These are phyloP conservation scores for Leccinum subgranulosum DNA, from an alignment of 768 basidiomycete species.

Conservation along the genomic window DNA sequence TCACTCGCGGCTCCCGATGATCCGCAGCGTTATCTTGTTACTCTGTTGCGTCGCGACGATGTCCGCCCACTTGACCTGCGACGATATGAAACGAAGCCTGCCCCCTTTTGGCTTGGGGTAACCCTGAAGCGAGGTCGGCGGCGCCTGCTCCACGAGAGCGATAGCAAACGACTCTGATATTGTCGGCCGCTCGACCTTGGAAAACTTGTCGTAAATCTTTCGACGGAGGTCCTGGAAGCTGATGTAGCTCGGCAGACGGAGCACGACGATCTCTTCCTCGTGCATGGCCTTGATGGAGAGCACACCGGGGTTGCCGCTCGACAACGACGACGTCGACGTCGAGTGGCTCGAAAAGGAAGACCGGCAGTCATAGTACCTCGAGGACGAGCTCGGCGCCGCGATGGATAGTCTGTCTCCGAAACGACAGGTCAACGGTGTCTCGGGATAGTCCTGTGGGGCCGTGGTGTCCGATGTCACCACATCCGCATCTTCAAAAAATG, in stretches of 20 bases:
- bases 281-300: slow-evolving; percentile 65
- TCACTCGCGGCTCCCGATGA: slow-evolving; percentile 35
- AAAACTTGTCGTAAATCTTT: slow-evolving; percentile 64
- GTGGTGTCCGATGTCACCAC: slow-evolving; percentile 18
- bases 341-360: slow-evolving; percentile 38
- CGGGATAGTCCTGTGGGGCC: slow-evolving; percentile 11
- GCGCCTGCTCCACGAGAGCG: slow-evolving; percentile 44
- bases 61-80: slow-evolving; percentile 60
- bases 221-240: slow-evolving; percentile 52
- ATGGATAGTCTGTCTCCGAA: slow-evolving; percentile 7
- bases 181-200: slow-evolving; percentile 53
- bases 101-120: neutral
- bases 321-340: slow-evolving; percentile 31
- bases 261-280: slow-evolving; percentile 58
- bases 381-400: slow-evolving; percentile 7
- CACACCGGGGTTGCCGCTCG: slow-evolving; percentile 22
- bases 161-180: slow-evolving; percentile 56
- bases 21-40: slow-evolving; percentile 59
- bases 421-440: slow-evolving; percentile 19
- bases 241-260: slow-evolving; percentile 49
- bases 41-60: slow-evolving; percentile 40
- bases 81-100: slow-evolving; percentile 45
- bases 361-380: slow-evolving; percentile 17
- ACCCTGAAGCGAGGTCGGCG: slow-evolving; percentile 1
- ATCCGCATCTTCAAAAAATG: neutral